Conservation (phyloP, 116 monocot genomes). For the Cymodocea nodosa region DNA sequence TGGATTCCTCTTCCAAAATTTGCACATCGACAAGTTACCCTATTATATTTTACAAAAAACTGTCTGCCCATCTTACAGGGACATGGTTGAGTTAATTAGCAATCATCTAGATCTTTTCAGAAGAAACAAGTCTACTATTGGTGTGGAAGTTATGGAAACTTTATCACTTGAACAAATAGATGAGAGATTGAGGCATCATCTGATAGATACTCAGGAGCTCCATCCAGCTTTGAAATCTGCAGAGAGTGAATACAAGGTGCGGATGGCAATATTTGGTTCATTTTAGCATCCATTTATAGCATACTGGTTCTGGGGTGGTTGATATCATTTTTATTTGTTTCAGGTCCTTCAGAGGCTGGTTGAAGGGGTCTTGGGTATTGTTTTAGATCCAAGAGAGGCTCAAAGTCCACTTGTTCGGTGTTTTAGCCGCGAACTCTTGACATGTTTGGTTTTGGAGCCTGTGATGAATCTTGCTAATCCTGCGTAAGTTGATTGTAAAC, state of each 20-base stretch:
- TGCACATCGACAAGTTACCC: not conserved
- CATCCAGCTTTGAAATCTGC: constrained; percentile 88
- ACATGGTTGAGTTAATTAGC: constrained; percentile 75
- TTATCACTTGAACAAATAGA: constrained; percentile 89
- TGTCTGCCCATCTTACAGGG: constrained; percentile 44
- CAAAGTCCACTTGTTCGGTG: constrained; percentile 69
- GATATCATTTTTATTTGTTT: constrained; percentile 4
- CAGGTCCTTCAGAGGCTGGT: constrained; percentile 84
- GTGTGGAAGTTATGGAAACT: constrained; percentile 68
- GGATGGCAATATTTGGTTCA: constrained; percentile 7
- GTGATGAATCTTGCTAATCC: constrained; percentile 88
- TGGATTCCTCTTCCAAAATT: constrained; percentile 11
- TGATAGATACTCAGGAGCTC: constrained; percentile 62
- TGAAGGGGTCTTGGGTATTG: constrained; percentile 60
- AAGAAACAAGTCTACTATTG: constrained; percentile 69
- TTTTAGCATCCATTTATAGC: not conserved
- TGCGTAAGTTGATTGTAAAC: constrained; percentile 30
- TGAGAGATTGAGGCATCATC: constrained; percentile 64
- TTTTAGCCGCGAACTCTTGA: constrained; percentile 68
- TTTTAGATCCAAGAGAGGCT: constrained; percentile 68
- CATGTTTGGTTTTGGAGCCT: constrained; percentile 80
- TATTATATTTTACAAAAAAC: not conserved
- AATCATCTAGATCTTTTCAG: constrained; percentile 79
- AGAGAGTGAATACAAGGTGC: constrained; percentile 84
- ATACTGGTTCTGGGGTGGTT: not conserved